A percentile compares a stretch with the other conserved stretches of the same genome.
Evolutionary conservation across 352 stramenopile genomes (phyloP).

Genomic region (Thalassiosira hispida): DNA sequence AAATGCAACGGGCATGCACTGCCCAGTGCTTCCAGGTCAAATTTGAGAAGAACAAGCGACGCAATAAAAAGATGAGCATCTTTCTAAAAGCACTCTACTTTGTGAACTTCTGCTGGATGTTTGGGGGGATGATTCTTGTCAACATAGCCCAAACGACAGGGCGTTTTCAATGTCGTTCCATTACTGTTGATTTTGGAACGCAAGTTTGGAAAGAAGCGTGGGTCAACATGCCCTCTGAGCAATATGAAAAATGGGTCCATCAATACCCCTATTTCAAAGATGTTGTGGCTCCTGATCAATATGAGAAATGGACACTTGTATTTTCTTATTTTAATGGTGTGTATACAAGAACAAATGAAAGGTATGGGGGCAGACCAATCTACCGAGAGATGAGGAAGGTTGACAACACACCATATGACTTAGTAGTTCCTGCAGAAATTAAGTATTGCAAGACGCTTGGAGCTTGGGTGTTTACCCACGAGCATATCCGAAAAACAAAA

Average conservation of each 20-base stretch:
- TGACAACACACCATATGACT: slow-evolving; percentile 4
- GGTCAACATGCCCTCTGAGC: neutral
- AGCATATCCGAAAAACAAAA: slow-evolving; percentile 20
- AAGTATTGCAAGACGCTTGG: slow-evolving; percentile 24
- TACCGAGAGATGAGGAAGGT: slow-evolving; percentile 30
- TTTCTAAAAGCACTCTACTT: slow-evolving; percentile 20
- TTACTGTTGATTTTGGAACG: slow-evolving; percentile 17
- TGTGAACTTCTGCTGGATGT: slow-evolving; percentile 1
- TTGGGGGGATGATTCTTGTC: neutral
- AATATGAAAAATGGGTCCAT: too few species aligned
- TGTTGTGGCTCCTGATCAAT: neutral
- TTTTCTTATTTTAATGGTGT: slow-evolving; percentile 9
- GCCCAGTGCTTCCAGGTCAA: slow-evolving; percentile 15
- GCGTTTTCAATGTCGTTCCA: slow-evolving; percentile 20
- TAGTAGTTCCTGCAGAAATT: slow-evolving; percentile 15
- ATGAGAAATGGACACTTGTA: too few species aligned
- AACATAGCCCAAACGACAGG: neutral
- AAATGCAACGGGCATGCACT: slow-evolving; percentile 11
- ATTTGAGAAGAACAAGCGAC: slow-evolving; percentile 3
- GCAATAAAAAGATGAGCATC: slow-evolving; percentile 1
- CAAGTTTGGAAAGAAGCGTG: slow-evolving; percentile 17
- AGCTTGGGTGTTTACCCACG: slow-evolving; percentile 36
- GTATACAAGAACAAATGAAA: neutral
- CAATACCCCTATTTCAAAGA: neutral
- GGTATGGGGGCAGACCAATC: slow-evolving; percentile 10